Conservation (phyloP, 2,329 filamentous ascomycete species). For the Nothophaeocryptopus gaeumannii region DNA sequence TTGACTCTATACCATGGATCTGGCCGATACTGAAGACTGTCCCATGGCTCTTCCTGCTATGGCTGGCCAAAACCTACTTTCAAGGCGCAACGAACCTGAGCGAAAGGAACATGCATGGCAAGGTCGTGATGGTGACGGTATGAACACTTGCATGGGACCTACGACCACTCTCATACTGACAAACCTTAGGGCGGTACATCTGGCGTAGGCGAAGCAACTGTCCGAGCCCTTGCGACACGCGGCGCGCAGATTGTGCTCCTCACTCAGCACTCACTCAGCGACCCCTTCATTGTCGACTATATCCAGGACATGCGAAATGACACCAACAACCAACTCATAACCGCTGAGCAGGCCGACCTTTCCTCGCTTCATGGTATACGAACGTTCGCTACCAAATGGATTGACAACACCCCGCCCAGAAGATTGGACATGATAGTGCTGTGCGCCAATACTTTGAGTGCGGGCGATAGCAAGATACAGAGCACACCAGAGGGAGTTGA, state of each 20-base stretch:
- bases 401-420: conserved; percentile 87
- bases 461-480: conserved; percentile 56
- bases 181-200: conserved; percentile 73
- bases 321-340: conserved; percentile 82
- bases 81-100: conserved; percentile 70
- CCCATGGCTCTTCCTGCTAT: conserved; percentile 53
- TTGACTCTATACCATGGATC: conserved; percentile 44
- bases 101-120: conserved; percentile 85
- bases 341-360: conserved; percentile 91
- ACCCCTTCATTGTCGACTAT: conserved; percentile 88
- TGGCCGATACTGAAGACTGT: conserved; percentile 47
- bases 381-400: conserved; percentile 93
- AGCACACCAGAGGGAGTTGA: conserved; percentile 75
- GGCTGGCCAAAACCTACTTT: conserved; percentile 69
- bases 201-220: conserved; percentile 78
- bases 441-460: conserved; percentile 75
- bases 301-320: conserved; percentile 78
- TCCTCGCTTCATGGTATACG: conserved; percentile 85
- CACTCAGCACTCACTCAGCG: conserved; percentile 74
- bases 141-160: conserved; percentile 17
- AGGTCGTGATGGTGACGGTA: conserved; percentile 89
- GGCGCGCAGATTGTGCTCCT: conserved; percentile 90
- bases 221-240: conserved; percentile 69
- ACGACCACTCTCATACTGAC: conserved; percentile 17
- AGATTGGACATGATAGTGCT: conserved; percentile 88